Evolutionary conservation across 139 green algal species (phyloP).

Genomic region (Chlamydomonas schloesseri): DNA sequence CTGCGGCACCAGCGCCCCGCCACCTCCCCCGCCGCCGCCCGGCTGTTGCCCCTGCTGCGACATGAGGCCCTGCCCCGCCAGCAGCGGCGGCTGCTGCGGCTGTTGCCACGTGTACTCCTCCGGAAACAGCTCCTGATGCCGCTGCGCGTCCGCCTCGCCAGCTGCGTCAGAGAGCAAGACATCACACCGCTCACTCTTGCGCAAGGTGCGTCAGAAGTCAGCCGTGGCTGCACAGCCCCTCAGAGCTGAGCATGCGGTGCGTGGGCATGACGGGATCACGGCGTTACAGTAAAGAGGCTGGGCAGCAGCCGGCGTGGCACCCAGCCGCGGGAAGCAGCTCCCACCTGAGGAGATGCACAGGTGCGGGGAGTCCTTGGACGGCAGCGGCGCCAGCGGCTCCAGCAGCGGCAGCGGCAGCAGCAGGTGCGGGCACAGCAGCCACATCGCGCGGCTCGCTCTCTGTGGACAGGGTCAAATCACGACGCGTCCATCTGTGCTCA

Average conservation of each 20-base stretch:
- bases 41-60: slow-evolving; percentile 8
- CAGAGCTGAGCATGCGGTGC: no score
- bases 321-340: no score
- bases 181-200: no score
- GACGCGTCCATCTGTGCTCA: background rate
- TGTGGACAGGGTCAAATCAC: background rate
- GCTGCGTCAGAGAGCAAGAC: no score
- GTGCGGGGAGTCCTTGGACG: slow-evolving; percentile 42
- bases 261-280: no score
- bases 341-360: slow-evolving; percentile 33
- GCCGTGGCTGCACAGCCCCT: no score
- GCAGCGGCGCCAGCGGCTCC: slow-evolving; percentile 38
- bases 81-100: slow-evolving; percentile 1
- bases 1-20: background rate
- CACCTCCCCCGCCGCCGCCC: background rate
- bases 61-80: background rate
- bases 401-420: slow-evolving; percentile 45
- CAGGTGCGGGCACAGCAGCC: slow-evolving; percentile 48
- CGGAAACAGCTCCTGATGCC: slow-evolving; percentile 60
- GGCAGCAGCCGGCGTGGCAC: no score
- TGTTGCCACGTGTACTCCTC: slow-evolving; percentile 53
- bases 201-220: no score
- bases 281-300: no score
- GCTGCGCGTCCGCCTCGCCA: slow-evolving; percentile 34
- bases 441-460: slow-evolving; percentile 50